Conservation (phyloP, 176 grass and related monocot species). For the Microstegium vimineum region DNA sequence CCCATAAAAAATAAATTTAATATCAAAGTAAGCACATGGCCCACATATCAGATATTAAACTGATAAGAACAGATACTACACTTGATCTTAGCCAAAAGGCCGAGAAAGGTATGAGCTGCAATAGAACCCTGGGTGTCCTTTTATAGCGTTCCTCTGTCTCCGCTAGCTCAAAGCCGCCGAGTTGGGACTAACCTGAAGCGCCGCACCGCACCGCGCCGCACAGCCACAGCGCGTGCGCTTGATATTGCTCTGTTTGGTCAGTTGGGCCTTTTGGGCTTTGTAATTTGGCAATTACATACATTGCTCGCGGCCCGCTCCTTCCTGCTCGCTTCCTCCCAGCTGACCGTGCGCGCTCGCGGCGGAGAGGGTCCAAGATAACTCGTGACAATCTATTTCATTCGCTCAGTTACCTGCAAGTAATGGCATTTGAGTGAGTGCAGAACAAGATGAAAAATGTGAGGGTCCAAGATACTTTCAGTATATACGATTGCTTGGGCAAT, state of each 20-base stretch:
- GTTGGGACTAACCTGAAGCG: background rate
- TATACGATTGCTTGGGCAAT: background rate
- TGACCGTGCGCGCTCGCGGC: too few relatives aligned
- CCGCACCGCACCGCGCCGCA: too few relatives aligned
- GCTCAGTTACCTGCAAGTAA: too few relatives aligned
- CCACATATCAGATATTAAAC: too few relatives aligned
- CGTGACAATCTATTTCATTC: too few relatives aligned
- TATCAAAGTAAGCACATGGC: too few relatives aligned
- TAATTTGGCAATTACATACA: background rate
- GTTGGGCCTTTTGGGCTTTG: background rate
- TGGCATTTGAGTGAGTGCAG: background rate
- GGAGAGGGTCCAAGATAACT: too few relatives aligned
- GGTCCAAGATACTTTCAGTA: background rate
- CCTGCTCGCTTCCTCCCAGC: background rate
- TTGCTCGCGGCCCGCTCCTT: background rate
- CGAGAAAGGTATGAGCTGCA: slow-evolving; percentile 41
- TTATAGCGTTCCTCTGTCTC: background rate
- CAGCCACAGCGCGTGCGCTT: background rate
- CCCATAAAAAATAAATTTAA: too few relatives aligned
- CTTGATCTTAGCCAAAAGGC: slow-evolving; percentile 65
- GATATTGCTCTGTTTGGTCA: background rate
- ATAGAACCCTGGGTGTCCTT: accelerated
- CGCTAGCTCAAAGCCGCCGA: background rate
- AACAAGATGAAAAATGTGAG: background rate
- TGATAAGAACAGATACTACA: background rate